These are phyloP conservation scores for Fonsecaea multimorphosa DNA, from an alignment of 2,329 filamentous ascomycete species.

Conservation along the genomic window DNA sequence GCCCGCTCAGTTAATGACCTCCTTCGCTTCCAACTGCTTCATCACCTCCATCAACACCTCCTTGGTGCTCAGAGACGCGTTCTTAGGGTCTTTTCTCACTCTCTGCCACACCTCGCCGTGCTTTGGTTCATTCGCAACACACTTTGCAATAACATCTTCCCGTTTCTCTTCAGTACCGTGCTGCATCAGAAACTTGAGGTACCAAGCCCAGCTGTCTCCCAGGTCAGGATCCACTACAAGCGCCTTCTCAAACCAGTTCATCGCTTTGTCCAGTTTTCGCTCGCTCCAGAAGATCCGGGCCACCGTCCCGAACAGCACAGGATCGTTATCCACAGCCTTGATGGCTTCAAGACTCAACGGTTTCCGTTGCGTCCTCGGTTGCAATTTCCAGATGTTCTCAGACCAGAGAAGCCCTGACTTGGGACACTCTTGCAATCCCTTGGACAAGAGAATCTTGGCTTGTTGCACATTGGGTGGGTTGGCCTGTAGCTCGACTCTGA, in stretches of 20 bases:
- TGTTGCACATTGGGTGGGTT: constrained; percentile 72
- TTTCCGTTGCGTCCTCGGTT: constrained; percentile 89
- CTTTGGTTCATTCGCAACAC: constrained; percentile 79
- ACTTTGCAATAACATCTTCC: constrained; percentile 80
- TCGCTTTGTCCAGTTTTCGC: constrained; percentile 87
- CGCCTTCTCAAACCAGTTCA: constrained; percentile 97
- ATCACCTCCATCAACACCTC: constrained; percentile 84
- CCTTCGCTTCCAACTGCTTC: constrained; percentile 53
- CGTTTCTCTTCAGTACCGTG: constrained; percentile 95
- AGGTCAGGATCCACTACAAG: constrained; percentile 83
- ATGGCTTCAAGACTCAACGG: constrained; percentile 90
- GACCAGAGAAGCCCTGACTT: constrained; percentile 87
- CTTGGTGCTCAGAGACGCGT: constrained; percentile 75
- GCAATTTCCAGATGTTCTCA: constrained; percentile 94
- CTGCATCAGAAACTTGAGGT: constrained; percentile 88
- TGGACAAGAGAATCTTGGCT: constrained; percentile 90
- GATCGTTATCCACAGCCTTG: constrained; percentile 94
- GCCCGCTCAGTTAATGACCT: constrained; percentile 11
- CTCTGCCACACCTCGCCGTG: constrained; percentile 93
- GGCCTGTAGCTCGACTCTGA: constrained; percentile 87
- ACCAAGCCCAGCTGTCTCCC: constrained; percentile 98
- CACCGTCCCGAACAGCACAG: constrained; percentile 85
- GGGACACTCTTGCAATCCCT: constrained; percentile 88
- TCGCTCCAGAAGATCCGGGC: constrained; percentile 97
- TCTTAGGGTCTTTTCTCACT: constrained; percentile 83